Evolutionary conservation across 2,329 filamentous ascomycete species (phyloP), one percentile per base, ranked within the genome.

Genomic region (Venturia effusa): DNA sequence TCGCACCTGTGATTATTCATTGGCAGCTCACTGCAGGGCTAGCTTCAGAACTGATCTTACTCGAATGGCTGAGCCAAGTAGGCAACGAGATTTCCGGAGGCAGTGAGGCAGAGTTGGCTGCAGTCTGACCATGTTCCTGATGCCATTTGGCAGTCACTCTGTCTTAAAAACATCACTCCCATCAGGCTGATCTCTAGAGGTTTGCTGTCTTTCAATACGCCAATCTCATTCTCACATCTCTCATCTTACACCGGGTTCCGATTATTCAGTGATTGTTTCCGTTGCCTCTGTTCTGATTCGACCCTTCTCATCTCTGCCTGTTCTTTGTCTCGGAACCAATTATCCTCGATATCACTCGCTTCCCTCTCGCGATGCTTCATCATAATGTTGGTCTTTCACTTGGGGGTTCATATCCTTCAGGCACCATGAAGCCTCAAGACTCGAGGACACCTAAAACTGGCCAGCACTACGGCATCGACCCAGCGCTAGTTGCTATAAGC

Each of bases 141-240:
- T 22, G 48, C 48, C 24, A 19, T 55, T 55, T 8, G 24, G 27
- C 48, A 30, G 17, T 11, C 3, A 34, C 30, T 4, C 51, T 32
- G 2, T 34, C 7, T 34, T 7, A 34, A 57, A 34, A 30, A 30
- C 51, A 57, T 57, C 30, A 34, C 27, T 57, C 17, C 51, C 51
- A 32, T 57, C 51, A 57, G 51, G 15, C 30, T 57, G 51, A 57
- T n/a, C 17, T n/a, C 17, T 34, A 4, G 2, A 57, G 3, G 15
- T 34, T 17, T 57, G 30, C 17, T n/a, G 15, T 22, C 22, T 57
- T 30, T 34, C 19, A n/a, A 34, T n/a, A 27, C 30, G 19, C 27
- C 51, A 57, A 34, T 57, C 51, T 57, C 51, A 57, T 13, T 34
- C 51, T 17, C 51, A 57, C 51, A 57, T n/a, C n/a, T 57, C 11